These are phyloP conservation scores for Cephalotrichum gorgonifer DNA, from an alignment of 2,329 filamentous ascomycete species.

Conservation along the genomic window DNA sequence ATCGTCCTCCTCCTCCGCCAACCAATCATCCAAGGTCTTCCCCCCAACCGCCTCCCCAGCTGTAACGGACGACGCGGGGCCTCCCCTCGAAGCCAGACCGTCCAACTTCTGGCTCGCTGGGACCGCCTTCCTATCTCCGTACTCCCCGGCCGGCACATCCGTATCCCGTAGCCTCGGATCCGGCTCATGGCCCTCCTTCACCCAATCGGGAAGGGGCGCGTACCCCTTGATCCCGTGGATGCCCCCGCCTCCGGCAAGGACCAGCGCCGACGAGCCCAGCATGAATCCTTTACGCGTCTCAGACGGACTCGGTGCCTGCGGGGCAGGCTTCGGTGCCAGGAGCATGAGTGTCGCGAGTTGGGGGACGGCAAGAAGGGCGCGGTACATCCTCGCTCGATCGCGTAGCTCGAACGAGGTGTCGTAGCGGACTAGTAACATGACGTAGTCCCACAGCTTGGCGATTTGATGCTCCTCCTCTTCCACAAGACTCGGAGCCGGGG, in stretches of 20 bases:
- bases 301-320: conserved; percentile 80
- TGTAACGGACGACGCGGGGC: not conserved
- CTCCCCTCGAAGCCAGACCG: conserved; percentile 27
- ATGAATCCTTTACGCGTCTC: conserved; percentile 69
- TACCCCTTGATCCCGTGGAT: conserved; percentile 71
- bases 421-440: conserved; percentile 76
- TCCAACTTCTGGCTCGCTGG: conserved; percentile 52
- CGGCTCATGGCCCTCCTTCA: conserved; percentile 68
- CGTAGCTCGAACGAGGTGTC: conserved; percentile 92
- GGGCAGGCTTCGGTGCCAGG: conserved; percentile 87
- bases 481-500: not conserved
- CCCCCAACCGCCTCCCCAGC: conserved; percentile 41
- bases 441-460: conserved; percentile 72
- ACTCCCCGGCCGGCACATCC: conserved; percentile 19
- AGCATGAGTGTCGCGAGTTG: conserved; percentile 86
- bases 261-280: conserved; percentile 76
- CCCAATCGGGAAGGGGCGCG: conserved; percentile 73
- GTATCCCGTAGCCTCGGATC: conserved; percentile 59
- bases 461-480: conserved; percentile 55
- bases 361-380: conserved; percentile 68
- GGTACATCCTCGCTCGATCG: conserved; percentile 82
- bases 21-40: conserved; percentile 88
- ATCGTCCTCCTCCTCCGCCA: conserved; percentile 59
- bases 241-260: conserved; percentile 67
- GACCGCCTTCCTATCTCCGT: conserved; percentile 30